Evolutionary conservation across 306 rosid genomes (phyloP).

Genomic region (Cicer yamashitae): DNA sequence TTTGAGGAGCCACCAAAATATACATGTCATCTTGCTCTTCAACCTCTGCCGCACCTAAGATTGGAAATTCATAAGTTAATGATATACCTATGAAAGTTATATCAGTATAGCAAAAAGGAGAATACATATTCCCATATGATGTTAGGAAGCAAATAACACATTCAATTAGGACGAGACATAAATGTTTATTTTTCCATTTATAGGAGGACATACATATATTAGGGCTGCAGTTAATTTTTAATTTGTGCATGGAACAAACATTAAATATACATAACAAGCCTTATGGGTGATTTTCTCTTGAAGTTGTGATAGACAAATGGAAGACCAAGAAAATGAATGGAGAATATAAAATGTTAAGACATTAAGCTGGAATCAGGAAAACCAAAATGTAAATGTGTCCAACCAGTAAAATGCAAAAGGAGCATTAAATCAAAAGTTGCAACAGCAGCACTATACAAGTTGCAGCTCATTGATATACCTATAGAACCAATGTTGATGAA

Average conservation of each 20-base stretch:
- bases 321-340: slow-evolving; percentile 34
- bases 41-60: slow-evolving; percentile 86
- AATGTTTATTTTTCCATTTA: slow-evolving; percentile 22
- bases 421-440: slow-evolving; percentile 30
- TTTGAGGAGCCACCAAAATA: slow-evolving; percentile 95
- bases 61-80: slow-evolving; percentile 44
- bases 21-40: slow-evolving; percentile 88
- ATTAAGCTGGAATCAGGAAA: slow-evolving; percentile 34
- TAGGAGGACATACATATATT: slow-evolving; percentile 2
- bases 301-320: neutral
- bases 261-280: slow-evolving; percentile 26
- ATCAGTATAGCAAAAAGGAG: neutral
- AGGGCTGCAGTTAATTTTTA: slow-evolving; percentile 25
- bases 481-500: slow-evolving; percentile 89
- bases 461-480: slow-evolving; percentile 59
- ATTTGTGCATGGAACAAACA: neutral
- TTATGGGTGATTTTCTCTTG: slow-evolving; percentile 12
- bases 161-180: slow-evolving; percentile 7
- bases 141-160: slow-evolving; percentile 8
- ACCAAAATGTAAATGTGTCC: slow-evolving; percentile 33
- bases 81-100: slow-evolving; percentile 25
- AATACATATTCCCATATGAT: slow-evolving; percentile 12
- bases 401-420: slow-evolving; percentile 13
- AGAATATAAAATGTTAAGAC: neutral
- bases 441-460: slow-evolving; percentile 18